Evolutionary conservation across 495 filamentous ascomycete genomes (phyloP).

Genomic region (Hypoxylon cercidicola): DNA sequence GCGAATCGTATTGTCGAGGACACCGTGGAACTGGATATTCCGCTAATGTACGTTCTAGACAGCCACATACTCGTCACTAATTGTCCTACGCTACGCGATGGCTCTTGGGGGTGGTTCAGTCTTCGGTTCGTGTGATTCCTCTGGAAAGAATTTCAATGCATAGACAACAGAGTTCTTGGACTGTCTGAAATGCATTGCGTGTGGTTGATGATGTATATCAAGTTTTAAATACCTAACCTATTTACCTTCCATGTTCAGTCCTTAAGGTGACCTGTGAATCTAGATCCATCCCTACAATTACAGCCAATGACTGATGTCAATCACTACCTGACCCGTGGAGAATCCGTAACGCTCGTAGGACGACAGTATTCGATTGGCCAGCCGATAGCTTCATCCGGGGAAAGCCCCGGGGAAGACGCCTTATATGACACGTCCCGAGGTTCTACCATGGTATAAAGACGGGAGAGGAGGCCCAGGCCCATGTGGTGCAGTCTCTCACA

Average conservation of each 20-base stretch:
- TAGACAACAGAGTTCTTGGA: constrained; percentile 12
- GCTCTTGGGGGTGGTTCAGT: constrained; percentile 11
- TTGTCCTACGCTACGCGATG: neutral
- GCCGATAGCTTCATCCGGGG: constrained; percentile 1
- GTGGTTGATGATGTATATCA: neutral
- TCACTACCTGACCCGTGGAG: neutral
- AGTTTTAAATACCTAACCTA: too few species aligned
- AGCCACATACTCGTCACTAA: too few species aligned
- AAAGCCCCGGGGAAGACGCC: constrained; percentile 11
- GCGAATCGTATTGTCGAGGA: neutral
- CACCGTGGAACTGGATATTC: neutral
- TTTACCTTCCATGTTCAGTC: too few species aligned
- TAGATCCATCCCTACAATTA: too few species aligned
- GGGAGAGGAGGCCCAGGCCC: neutral
- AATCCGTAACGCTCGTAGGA: neutral
- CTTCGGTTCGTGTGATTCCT: constrained; percentile 24
- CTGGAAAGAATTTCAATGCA: constrained; percentile 27
- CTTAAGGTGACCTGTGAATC: too few species aligned
- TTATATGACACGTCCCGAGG: constrained; percentile 14
- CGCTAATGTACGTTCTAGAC: neutral
- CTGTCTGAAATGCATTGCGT: constrained; percentile 1
- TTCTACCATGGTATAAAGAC: constrained; percentile 14
- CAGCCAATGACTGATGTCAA: neutral
- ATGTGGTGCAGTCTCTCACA: too few species aligned
- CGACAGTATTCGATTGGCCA: neutral